phyloP scores from a whole-genome alignment of 2,329 filamentous ascomycete species.

The Cadophora malorum region DNA sequence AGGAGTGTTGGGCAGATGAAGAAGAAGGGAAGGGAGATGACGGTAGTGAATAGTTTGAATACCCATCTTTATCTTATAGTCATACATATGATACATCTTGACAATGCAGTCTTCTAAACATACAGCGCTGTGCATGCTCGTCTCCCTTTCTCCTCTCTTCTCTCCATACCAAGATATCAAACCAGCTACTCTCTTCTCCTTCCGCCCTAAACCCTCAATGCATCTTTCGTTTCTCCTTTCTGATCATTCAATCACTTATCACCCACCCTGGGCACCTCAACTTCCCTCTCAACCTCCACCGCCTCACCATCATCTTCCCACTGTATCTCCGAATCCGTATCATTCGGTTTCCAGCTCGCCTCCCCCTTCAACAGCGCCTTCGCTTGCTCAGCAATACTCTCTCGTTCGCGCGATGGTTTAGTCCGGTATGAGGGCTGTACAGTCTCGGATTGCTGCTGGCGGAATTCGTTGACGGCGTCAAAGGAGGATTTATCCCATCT shows the following conservation, averaged over 20 bases:
- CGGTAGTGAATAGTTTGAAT: constrained; percentile 16
- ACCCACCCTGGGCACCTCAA: constrained; percentile 27
- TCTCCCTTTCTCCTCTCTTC: too few relatives aligned
- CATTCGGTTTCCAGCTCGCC: constrained; percentile 60
- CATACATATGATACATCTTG: constrained; percentile 37
- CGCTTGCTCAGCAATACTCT: constrained; percentile 63
- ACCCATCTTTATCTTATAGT: constrained; percentile 24
- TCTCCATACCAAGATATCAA: background rate
- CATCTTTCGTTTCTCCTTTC: constrained; percentile 23
- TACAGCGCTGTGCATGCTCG: constrained; percentile 2
- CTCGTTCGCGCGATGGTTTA: constrained; percentile 47
- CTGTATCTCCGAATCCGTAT: constrained; percentile 23
- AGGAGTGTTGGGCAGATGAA: constrained; percentile 53
- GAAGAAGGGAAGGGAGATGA: background rate
- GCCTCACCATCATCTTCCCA: constrained; percentile 50
- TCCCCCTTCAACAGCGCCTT: constrained; percentile 65
- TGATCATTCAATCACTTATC: constrained; percentile 20
- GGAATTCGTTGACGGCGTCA: constrained; percentile 57
- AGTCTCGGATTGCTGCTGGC: constrained; percentile 48
- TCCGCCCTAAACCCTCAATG: background rate
- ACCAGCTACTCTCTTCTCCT: background rate
- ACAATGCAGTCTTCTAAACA: constrained; percentile 2
- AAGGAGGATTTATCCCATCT: constrained; percentile 69
- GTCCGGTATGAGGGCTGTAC: constrained; percentile 42
- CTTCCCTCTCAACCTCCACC: constrained; percentile 43